Percentiles rank a stretch among this genome's conserved stretches.
These are phyloP conservation scores for Paralagenidium karlingii DNA, from an alignment of 352 stramenopile species.

Conservation along the genomic window DNA sequence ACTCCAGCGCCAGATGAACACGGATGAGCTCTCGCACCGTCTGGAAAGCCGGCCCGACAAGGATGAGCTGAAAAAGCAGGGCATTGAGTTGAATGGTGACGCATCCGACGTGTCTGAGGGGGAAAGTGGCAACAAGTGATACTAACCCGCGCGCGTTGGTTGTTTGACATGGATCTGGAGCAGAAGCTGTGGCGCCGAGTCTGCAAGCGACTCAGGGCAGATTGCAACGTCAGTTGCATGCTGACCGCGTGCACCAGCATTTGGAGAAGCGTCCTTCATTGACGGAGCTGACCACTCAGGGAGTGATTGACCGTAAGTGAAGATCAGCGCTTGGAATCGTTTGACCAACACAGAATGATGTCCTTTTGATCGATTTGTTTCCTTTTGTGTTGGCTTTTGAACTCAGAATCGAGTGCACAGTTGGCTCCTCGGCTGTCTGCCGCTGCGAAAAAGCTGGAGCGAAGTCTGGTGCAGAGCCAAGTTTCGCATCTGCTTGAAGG, in stretches of 20 bases:
- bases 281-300: constrained; percentile 35
- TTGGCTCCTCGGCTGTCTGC: constrained; percentile 50
- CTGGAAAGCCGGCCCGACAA: constrained; percentile 59
- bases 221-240: constrained; percentile 57
- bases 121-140: neutral
- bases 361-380: too few relatives aligned
- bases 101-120: too few relatives aligned
- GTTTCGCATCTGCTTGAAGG: constrained; percentile 69
- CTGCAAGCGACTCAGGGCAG: constrained; percentile 72
- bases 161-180: neutral
- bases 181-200: constrained; percentile 52
- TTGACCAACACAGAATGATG: too few relatives aligned
- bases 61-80: constrained; percentile 54
- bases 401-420: constrained; percentile 29
- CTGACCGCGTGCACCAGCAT: constrained; percentile 60
- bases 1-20: constrained; percentile 58
- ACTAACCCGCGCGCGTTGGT: neutral
- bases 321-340: too few relatives aligned
- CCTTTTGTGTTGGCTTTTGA: neutral
- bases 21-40: constrained; percentile 52
- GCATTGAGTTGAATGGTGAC: constrained; percentile 49
- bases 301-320: constrained; percentile 36
- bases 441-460: constrained; percentile 68
- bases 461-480: constrained; percentile 67
- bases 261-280: constrained; percentile 58